Base-by-base conservation (phyloP, 768 basidiomycete species). In the Trametes sanguinea region DNA sequence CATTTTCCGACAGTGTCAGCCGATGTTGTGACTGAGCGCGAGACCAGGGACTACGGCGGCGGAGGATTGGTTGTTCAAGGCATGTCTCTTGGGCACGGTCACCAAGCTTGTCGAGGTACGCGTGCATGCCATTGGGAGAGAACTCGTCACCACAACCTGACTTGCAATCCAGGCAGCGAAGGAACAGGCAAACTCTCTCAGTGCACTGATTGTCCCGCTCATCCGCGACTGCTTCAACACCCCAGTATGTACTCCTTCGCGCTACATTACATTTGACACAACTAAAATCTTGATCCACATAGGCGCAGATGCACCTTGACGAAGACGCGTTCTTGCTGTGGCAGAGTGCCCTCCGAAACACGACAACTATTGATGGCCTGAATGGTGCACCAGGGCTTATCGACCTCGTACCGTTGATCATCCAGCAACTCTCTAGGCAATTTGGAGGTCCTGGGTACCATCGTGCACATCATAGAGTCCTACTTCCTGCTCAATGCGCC, bases 311-410 rank as follows among this genome's bases (percentile, higher is more conserved):
- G 39, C 81, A 89, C 63, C 80, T 96, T 27, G 93, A 95, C 66
- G 85, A 86, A 62, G 94, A 95, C 72, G 89, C 84, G 0, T 72
- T 94, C 50, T 79, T 77, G 44, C 82, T 96, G 10, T 95, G 94
- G 94, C 77, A 81, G 27, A 77, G 82, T 35, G 83, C 89, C 1
- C 75, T 95, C 40, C 81, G 86, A 51, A 90, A 92, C 68, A 81
- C 89, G 1, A 71, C 80, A 1, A 76, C 79, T 1, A 71, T 92
- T 7, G 75, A 81, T 10, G 80, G 75, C 61, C 67, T 75, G n/a
- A 73, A 78, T 54, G 81, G 81, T 1, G 75, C 73, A 16, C 78
- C 82, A 0, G 80, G 78, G 42, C 79, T 94, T 27, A 74, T 85
- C 35, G 83, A 85, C 29, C 76, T 95, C 32, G 84, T 92, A 57